Evolutionary conservation across 148 eudicot species (phyloP).

Genomic region (Suaeda aralocaspica): DNA sequence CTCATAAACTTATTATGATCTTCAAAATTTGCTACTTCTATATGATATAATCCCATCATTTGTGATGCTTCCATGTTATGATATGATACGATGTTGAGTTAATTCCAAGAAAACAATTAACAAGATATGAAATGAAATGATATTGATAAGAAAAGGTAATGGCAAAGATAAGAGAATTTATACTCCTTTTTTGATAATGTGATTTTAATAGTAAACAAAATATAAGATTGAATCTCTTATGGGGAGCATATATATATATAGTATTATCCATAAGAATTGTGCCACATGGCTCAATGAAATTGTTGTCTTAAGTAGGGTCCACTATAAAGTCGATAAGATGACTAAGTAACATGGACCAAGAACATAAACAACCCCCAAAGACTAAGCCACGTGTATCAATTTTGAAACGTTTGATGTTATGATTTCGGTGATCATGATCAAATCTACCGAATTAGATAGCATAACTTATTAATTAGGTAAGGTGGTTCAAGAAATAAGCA

Average conservation of each 20-base stretch:
- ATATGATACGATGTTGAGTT: background rate
- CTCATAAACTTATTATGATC: conserved; percentile 18
- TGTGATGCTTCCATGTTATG: conserved; percentile 21
- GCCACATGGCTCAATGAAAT: conserved; percentile 21
- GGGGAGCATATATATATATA: conserved; percentile 22
- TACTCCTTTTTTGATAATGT: background rate
- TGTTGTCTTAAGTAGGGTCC: conserved; percentile 1
- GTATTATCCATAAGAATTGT: conserved; percentile 1
- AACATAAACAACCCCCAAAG: background rate
- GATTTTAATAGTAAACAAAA: background rate
- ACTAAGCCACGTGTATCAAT: conserved; percentile 1
- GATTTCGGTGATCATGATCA: background rate
- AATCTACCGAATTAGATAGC: background rate
- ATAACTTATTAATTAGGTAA: background rate
- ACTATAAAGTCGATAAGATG: background rate
- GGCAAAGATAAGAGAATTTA: conserved; percentile 2
- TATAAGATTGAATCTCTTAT: conserved; percentile 19
- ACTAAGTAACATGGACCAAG: conserved; percentile 10
- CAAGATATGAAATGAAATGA: conserved; percentile 4
- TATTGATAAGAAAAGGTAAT: background rate
- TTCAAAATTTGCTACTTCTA: conserved; percentile 17
- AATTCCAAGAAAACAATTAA: conserved; percentile 3
- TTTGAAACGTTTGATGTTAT: background rate
- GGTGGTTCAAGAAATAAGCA: background rate
- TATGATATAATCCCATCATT: conserved; percentile 22